Evolutionary conservation across 257 asterid species (phyloP).

Genomic region (Voacanga thouarsii): DNA sequence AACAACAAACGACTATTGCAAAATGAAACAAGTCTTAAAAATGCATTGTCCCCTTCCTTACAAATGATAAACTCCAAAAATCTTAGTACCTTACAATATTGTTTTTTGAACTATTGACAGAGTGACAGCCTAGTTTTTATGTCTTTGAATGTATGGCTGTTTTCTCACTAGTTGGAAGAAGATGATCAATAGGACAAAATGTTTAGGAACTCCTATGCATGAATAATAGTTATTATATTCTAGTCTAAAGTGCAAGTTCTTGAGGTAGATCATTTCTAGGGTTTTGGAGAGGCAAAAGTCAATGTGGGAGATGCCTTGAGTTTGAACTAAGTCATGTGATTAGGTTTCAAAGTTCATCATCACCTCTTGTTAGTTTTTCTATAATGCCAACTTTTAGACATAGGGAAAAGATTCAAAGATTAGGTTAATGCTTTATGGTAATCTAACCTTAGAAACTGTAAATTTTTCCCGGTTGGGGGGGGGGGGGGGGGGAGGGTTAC

Average conservation of each 20-base stretch:
- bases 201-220: constrained; percentile 28
- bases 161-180: constrained; percentile 25
- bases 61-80: constrained; percentile 43
- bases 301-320: constrained; percentile 13
- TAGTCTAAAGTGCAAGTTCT: constrained; percentile 14
- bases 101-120: constrained; percentile 25
- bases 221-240: constrained; percentile 1
- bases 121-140: constrained; percentile 39
- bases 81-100: constrained; percentile 19
- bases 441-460: not conserved
- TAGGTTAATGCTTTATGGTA: constrained; percentile 5
- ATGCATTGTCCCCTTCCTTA: constrained; percentile 20
- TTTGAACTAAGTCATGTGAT: not conserved
- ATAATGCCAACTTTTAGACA: constrained; percentile 9
- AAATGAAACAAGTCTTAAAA: constrained; percentile 2
- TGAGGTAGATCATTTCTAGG: constrained; percentile 15
- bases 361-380: not conserved
- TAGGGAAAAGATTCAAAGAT: not conserved
- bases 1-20: constrained; percentile 14
- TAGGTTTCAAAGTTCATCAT: not conserved
- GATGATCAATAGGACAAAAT: constrained; percentile 34
- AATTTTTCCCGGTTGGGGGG: not conserved
- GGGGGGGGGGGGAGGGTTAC: not conserved
- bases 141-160: constrained; percentile 37
- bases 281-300: constrained; percentile 31